Conservation (phyloP, 192 early-diverging fungal genomes). For the Coemansia sp. region DNA sequence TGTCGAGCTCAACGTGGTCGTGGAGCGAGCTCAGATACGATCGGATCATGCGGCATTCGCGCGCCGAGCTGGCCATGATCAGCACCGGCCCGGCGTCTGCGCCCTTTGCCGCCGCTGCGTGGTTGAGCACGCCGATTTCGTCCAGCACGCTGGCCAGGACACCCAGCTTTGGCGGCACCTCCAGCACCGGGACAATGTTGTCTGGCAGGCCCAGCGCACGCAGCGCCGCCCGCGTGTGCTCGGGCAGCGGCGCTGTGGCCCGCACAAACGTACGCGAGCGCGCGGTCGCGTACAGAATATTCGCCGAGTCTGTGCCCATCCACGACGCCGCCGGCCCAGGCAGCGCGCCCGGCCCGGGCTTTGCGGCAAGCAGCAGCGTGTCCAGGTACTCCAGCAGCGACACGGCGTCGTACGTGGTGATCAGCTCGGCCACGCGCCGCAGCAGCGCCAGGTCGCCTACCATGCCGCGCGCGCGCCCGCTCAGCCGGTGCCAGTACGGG, state of each 20-base stretch:
- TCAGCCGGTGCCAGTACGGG: conserved; percentile 85
- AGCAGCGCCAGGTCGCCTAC: conserved; percentile 72
- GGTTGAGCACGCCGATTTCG: conserved; percentile 60
- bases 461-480: conserved; percentile 68
- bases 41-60: conserved; percentile 30
- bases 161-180: conserved; percentile 93
- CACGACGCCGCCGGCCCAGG: conserved; percentile 61
- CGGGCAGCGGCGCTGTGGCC: conserved; percentile 3
- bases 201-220: conserved; percentile 61
- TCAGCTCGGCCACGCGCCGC: conserved; percentile 69
- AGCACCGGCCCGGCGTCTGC: conserved; percentile 21
- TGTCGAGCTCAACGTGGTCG: conserved; percentile 1
- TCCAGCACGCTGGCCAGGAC: conserved; percentile 67
- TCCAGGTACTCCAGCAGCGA: conserved; percentile 86
- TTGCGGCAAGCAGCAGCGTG: conserved; percentile 66
- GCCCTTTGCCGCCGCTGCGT: neutral
- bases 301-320: conserved; percentile 83
- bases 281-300: conserved; percentile 70
- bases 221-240: conserved; percentile 1
- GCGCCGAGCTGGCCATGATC: conserved; percentile 24
- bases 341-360: conserved; percentile 24
- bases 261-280: conserved; percentile 53
- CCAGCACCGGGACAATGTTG: conserved; percentile 68
- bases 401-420: conserved; percentile 84
- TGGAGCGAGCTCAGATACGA: conserved; percentile 9